Evolutionary conservation across 1,284 basidiomycete species (phyloP).

Genomic region (Trichosporon coremiiforme): DNA sequence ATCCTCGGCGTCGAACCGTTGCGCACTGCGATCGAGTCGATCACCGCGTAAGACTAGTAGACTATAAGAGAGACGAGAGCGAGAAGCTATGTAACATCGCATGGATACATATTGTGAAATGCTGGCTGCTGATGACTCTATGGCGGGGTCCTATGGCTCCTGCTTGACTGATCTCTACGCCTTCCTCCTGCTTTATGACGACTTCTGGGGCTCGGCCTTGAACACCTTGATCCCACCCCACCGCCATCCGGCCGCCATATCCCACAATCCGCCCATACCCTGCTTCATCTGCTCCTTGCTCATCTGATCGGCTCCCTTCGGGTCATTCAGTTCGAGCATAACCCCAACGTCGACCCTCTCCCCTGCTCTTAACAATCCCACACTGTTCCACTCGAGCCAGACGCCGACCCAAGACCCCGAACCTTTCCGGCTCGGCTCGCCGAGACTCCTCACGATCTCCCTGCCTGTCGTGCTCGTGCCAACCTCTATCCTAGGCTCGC

Average conservation of each 20-base stretch:
- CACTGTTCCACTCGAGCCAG: conserved; percentile 84
- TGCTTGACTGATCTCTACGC: neutral
- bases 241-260: conserved; percentile 49
- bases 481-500: conserved; percentile 60
- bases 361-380: conserved; percentile 40
- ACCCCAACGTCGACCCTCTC: conserved; percentile 37
- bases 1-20: conserved; percentile 76
- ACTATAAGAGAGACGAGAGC: conserved; percentile 23
- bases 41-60: conserved; percentile 36
- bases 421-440: conserved; percentile 83
- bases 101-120: conserved; percentile 24
- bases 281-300: conserved; percentile 41
- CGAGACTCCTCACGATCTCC: conserved; percentile 70
- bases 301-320: conserved; percentile 37
- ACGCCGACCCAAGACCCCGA: conserved; percentile 86
- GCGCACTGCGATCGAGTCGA: conserved; percentile 72
- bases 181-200: too few species aligned
- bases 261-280: conserved; percentile 53
- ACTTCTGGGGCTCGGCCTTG: conserved; percentile 9
- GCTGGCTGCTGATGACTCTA: neutral
- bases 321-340: conserved; percentile 50
- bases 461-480: conserved; percentile 66
- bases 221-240: conserved; percentile 53
- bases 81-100: conserved; percentile 29
- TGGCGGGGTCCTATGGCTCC: neutral